These are phyloP conservation scores for Corylus heterophylla DNA, from an alignment of 306 rosid genomes.

Conservation along the genomic window DNA sequence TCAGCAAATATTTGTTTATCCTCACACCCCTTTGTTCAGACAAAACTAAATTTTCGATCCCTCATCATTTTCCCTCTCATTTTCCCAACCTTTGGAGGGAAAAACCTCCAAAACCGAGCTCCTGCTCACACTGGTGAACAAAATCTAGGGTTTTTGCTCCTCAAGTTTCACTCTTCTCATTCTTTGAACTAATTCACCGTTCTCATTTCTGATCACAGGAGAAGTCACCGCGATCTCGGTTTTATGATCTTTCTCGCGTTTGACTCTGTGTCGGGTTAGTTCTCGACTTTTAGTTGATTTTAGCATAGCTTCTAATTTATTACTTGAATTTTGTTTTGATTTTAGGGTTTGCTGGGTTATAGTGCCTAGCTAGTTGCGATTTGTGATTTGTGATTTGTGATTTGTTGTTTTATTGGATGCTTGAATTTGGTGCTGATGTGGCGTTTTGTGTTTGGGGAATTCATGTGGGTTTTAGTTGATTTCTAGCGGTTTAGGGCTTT, in stretches of 20 bases:
- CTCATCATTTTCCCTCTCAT: constrained; percentile 84
- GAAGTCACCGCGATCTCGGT: constrained; percentile 1
- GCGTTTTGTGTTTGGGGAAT: background rate
- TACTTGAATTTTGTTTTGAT: background rate
- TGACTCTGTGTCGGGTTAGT: constrained; percentile 32
- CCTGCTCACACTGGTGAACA: constrained; percentile 32
- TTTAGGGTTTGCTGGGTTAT: constrained; percentile 39
- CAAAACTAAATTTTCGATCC: constrained; percentile 50
- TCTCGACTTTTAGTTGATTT: constrained; percentile 12
- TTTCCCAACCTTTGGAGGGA: constrained; percentile 75
- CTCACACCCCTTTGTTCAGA: constrained; percentile 38
- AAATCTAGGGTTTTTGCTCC: constrained; percentile 53
- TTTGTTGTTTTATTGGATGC: constrained; percentile 7
- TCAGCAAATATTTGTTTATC: constrained; percentile 18
- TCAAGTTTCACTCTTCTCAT: constrained; percentile 27
- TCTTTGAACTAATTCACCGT: constrained; percentile 15
- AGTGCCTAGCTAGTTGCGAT: background rate
- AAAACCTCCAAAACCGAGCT: constrained; percentile 42
- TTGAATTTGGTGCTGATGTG: constrained; percentile 9
- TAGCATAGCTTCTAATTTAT: constrained; percentile 1
- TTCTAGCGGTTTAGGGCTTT: constrained; percentile 6
- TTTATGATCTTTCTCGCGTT: constrained; percentile 13
- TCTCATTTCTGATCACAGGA: background rate
- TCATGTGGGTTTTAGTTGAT: constrained; percentile 23
- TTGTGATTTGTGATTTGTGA: constrained; percentile 9